Conservation (phyloP, 495 filamentous ascomycete species). For the Hypoxylon cercidicola region DNA sequence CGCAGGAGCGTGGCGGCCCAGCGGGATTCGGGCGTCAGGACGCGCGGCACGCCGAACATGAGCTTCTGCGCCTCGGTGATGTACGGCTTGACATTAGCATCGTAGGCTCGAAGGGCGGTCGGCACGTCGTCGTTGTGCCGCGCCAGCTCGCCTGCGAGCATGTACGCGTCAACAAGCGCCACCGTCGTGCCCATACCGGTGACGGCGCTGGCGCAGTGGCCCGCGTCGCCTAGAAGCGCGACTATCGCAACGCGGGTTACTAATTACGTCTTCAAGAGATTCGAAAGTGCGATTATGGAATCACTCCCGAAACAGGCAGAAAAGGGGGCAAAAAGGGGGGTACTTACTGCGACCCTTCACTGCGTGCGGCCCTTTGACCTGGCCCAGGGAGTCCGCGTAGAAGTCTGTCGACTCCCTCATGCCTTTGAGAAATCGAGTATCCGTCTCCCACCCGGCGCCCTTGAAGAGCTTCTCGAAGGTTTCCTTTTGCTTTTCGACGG, state of each 20-base stretch:
- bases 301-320: too few relatives aligned
- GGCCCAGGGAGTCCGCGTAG: constrained; percentile 53
- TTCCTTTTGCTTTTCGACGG: constrained; percentile 25
- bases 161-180: constrained; percentile 59
- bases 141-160: constrained; percentile 63
- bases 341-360: constrained; percentile 46
- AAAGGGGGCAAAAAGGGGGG: too few relatives aligned
- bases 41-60: constrained; percentile 24
- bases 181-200: constrained; percentile 63
- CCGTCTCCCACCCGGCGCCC: constrained; percentile 32
- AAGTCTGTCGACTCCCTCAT: constrained; percentile 39
- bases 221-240: constrained; percentile 63
- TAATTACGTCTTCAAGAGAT: too few relatives aligned
- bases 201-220: constrained; percentile 55
- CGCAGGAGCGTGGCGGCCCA: constrained; percentile 46
- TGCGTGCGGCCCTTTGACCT: constrained; percentile 53
- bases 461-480: constrained; percentile 25
- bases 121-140: constrained; percentile 41
- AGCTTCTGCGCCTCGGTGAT: constrained; percentile 53
- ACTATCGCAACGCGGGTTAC: constrained; percentile 19
- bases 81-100: constrained; percentile 52
- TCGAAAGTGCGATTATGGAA: too few relatives aligned
- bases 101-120: constrained; percentile 55
- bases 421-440: constrained; percentile 20
- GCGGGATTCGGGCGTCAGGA: constrained; percentile 39